Base-by-base conservation (phyloP, 768 basidiomycete genomes). In the Suillus variegatus region DNA sequence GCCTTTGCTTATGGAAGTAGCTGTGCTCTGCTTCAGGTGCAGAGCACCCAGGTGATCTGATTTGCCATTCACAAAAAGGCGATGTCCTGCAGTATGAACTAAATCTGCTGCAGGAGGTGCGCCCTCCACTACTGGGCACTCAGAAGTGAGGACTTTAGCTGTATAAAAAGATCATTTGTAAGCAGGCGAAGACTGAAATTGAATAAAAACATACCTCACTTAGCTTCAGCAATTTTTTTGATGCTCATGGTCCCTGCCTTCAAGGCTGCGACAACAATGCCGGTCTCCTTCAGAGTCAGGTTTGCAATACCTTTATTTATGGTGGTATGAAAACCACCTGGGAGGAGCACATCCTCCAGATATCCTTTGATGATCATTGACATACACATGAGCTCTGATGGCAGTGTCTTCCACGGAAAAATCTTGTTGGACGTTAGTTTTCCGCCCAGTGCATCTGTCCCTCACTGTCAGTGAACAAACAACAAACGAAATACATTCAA, bases 361-460 rank as follows among this genome's bases (percentile, higher is more conserved):
- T 60, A 60, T 7, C 60, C 40, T 13, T 60, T 44, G 25, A 60
- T 60, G 58, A 60, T 4, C n/a, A 60, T 12, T 3, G 18, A 36
- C 13, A 38, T 47, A 12, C 16, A 12, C 2, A 20, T 40, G n/a
- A 62, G 61, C 36, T 51, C 54, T 6, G 18, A 16, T 32, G 46
- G 25, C 3, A 63, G 47, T 7, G 47, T 63, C 22, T 47, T 49
- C 62, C 62, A 62, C 20, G 49, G 62, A 52, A 62, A 62, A 8
- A 28, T 54, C 20, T 14, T 38, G 10, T 0, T 4, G 10, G 47
- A 47, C 13, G 47, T 4, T 22, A 22, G n/a, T 47, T 47, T 47
- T 4, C 47, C 47, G 12, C n/a, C 12, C 0, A 12, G 47, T 4
- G 4, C 3, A 4, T 22, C 47, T 47, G n/a, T 47, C 1, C n/a